These are phyloP conservation scores for Brassica nigra DNA, from an alignment of 345 rosid genomes.

Conservation along the genomic window DNA sequence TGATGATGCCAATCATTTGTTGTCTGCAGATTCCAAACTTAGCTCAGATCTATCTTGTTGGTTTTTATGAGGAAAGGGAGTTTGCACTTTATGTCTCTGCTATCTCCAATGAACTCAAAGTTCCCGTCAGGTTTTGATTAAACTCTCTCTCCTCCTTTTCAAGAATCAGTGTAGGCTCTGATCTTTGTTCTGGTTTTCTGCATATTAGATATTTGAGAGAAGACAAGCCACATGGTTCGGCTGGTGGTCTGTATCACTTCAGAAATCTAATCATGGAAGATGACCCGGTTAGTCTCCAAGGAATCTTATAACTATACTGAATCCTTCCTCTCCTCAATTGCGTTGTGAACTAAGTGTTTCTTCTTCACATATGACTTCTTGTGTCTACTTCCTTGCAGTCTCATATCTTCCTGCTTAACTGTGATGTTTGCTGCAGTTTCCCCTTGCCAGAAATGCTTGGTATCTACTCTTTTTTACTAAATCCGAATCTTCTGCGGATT, in stretches of 20 bases:
- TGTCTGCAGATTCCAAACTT: constrained; percentile 73
- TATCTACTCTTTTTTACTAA: constrained; percentile 31
- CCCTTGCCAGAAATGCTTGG: constrained; percentile 90
- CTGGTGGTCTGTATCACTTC: constrained; percentile 85
- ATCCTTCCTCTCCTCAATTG: background rate
- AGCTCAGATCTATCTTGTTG: constrained; percentile 74
- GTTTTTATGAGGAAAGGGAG: constrained; percentile 93
- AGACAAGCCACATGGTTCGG: constrained; percentile 91
- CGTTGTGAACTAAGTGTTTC: constrained; percentile 6
- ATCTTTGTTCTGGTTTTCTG: background rate
- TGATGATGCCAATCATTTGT: background rate
- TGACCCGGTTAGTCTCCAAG: constrained; percentile 53
- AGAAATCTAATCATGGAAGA: constrained; percentile 87
- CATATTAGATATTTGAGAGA: constrained; percentile 70
- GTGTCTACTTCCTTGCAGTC: constrained; percentile 54
- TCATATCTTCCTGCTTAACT: constrained; percentile 85
- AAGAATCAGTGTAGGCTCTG: background rate
- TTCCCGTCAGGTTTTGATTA: constrained; percentile 70
- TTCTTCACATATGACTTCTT: constrained; percentile 14
- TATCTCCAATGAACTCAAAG: constrained; percentile 79
- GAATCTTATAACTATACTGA: background rate
- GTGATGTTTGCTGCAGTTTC: constrained; percentile 96
- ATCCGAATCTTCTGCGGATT: background rate
- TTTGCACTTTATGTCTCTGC: constrained; percentile 79
- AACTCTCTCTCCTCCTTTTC: constrained; percentile 19